Percentiles rank a stretch among this genome's conserved stretches.
Evolutionary conservation across 2,329 filamentous ascomycete species (phyloP).

Genomic region (Conoideocrella luteorostrata): DNA sequence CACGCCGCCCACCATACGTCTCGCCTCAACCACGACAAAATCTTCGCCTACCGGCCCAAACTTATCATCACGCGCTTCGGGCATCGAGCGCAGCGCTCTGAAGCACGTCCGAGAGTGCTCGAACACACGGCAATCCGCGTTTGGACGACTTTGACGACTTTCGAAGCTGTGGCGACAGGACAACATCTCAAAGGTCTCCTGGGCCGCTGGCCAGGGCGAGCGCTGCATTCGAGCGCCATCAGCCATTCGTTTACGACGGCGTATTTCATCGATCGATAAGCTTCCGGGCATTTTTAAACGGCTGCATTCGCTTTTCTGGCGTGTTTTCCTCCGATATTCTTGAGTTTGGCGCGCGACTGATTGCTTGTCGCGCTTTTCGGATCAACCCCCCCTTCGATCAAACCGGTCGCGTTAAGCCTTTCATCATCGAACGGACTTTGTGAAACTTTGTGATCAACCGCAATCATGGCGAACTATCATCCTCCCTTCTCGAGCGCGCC

Average conservation of each 20-base stretch:
- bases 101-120: conserved; percentile 20
- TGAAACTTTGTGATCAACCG: conserved; percentile 14
- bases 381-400: conserved; percentile 8
- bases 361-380: conserved; percentile 12
- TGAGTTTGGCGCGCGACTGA: neutral
- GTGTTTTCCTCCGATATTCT: conserved; percentile 12
- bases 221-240: conserved; percentile 37
- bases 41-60: conserved; percentile 28
- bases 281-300: conserved; percentile 17
- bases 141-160: conserved; percentile 28
- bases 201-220: conserved; percentile 40
- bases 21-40: conserved; percentile 39
- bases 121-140: conserved; percentile 29
- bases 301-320: conserved; percentile 15
- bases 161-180: conserved; percentile 40
- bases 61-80: conserved; percentile 48
- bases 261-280: conserved; percentile 26
- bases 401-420: conserved; percentile 9
- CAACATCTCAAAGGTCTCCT: conserved; percentile 40
- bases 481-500: conserved; percentile 91
- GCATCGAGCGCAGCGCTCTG: conserved; percentile 34
- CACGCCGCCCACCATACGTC: conserved; percentile 29
- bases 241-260: conserved; percentile 23
- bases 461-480: conserved; percentile 83
- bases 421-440: neutral